Conservation (phyloP, 1,284 basidiomycete species). For the Kwoniella shivajii region DNA sequence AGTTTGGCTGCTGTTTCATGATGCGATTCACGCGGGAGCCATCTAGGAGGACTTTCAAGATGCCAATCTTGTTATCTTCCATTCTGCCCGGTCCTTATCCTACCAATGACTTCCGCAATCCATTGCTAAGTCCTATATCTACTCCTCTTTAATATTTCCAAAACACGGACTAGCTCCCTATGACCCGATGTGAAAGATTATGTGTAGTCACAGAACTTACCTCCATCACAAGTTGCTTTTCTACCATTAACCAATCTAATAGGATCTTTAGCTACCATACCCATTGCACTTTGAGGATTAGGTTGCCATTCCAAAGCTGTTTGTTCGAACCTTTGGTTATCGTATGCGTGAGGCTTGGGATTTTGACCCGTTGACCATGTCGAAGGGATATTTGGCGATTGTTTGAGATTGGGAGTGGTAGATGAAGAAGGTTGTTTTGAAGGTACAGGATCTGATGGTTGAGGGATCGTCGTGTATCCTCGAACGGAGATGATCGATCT, state of each 20-base stretch:
- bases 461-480: conserved; percentile 9
- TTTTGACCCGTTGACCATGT: conserved; percentile 78
- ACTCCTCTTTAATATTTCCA: neutral
- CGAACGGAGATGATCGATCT: neutral
- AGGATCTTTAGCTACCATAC: conserved; percentile 82
- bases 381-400: conserved; percentile 74
- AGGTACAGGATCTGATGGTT: conserved; percentile 23
- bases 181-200: neutral
- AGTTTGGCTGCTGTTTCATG: neutral
- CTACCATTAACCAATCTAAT: conserved; percentile 76
- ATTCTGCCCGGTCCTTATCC: neutral
- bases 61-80: neutral
- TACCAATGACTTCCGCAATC: neutral
- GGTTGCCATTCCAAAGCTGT: conserved; percentile 83
- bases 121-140: neutral
- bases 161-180: neutral
- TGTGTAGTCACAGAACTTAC: conserved; percentile 58
- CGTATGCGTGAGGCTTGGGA: conserved; percentile 47
- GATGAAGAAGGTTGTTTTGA: conserved; percentile 27
- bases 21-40: neutral
- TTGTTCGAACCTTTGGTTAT: conserved; percentile 78
- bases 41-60: neutral
- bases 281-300: conserved; percentile 86
- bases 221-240: conserved; percentile 89
- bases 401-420: conserved; percentile 53